These are phyloP conservation scores for Melampsora larici-populina DNA, from an alignment of 1,284 basidiomycete species.

Conservation along the genomic window DNA sequence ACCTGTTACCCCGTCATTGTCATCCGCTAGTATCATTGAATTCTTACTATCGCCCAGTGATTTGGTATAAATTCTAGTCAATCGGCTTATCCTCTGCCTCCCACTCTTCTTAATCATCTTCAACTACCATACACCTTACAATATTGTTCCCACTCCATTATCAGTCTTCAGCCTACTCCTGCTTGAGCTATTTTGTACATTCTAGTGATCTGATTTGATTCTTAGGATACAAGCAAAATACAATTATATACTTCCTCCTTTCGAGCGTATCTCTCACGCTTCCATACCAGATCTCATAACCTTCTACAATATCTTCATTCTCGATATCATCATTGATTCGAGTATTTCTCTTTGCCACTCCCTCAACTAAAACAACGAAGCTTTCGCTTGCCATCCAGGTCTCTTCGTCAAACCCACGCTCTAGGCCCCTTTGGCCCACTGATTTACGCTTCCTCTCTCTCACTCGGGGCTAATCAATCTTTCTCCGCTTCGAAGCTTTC, in stretches of 20 bases:
- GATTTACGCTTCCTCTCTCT: background rate
- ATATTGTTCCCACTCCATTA: background rate
- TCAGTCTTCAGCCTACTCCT: background rate
- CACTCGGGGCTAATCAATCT: background rate
- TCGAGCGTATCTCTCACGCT: background rate
- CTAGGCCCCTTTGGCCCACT: background rate
- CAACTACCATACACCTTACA: background rate
- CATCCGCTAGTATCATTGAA: background rate
- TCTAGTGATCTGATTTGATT: no score
- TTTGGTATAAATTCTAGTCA: background rate
- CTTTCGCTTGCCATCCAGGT: background rate
- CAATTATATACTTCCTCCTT: background rate
- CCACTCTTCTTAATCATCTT: background rate
- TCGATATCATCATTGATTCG: background rate
- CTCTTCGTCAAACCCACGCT: background rate
- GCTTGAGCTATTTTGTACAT: no score
- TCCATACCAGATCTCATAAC: background rate
- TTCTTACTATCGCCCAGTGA: background rate
- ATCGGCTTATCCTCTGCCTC: background rate
- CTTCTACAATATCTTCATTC: background rate
- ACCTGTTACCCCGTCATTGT: slow-evolving; percentile 1
- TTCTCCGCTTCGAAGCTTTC: slow-evolving; percentile 1
- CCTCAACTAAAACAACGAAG: background rate
- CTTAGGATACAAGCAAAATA: background rate
- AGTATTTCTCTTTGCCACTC: background rate